A percentile compares a stretch with the other conserved stretches of the same genome.
Evolutionary conservation across 148 eudicot genomes (phyloP).

Genomic region (Arctostaphylos glauca): DNA sequence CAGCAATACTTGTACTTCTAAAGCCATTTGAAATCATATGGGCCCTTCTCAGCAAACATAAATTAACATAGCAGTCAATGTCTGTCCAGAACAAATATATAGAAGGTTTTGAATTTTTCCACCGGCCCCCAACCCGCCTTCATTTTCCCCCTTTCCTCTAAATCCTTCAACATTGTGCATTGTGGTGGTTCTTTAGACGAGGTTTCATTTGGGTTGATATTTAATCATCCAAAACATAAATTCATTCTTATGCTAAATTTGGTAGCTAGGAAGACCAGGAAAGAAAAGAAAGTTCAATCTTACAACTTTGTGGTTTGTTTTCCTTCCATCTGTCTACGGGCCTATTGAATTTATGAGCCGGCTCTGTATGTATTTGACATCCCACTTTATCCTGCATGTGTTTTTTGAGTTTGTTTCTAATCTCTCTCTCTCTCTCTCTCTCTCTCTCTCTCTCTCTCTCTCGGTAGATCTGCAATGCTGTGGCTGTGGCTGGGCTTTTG

Average conservation of each 20-base stretch:
- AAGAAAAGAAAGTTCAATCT: neutral
- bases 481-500: conserved; percentile 77
- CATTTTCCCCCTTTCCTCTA: neutral
- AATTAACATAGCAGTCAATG: neutral
- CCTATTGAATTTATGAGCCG: neutral
- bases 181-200: neutral
- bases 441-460: neutral
- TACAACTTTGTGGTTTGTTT: neutral
- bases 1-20: neutral
- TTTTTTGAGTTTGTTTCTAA: conserved; percentile 8
- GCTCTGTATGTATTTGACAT: neutral
- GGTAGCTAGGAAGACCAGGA: neutral
- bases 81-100: neutral
- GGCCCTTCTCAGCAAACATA: neutral
- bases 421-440: neutral
- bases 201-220: neutral
- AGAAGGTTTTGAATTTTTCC: neutral
- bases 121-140: neutral
- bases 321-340: neutral
- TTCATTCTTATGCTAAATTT: neutral
- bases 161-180: neutral
- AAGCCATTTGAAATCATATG: neutral
- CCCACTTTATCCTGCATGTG: neutral
- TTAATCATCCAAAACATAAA: neutral
- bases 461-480: conserved; percentile 90